Percentiles rank a stretch among this genome's conserved stretches.
Conservation (phyloP, 306 rosid genomes). For the Corylus heterophylla region DNA sequence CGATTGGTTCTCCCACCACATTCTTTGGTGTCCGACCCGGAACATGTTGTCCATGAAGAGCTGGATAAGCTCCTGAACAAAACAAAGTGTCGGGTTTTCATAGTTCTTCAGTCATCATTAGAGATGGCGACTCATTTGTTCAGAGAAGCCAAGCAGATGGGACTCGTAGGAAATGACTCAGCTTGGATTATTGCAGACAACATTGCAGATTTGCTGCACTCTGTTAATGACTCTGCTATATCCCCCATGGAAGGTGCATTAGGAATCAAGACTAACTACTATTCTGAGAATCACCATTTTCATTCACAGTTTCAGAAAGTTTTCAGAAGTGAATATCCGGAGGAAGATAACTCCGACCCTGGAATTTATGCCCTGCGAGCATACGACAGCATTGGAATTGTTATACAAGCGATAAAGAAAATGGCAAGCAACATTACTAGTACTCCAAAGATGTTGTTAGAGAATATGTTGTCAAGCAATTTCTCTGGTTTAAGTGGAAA, state of each 20-base stretch:
- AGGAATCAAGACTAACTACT: conserved; percentile 62
- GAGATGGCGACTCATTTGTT: conserved; percentile 32
- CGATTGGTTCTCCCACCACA: conserved; percentile 23
- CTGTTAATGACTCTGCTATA: conserved; percentile 40
- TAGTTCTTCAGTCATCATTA: conserved; percentile 32
- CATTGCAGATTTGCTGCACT: conserved; percentile 36
- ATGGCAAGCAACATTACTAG: conserved; percentile 9
- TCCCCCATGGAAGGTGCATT: conserved; percentile 63
- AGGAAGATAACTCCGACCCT: conserved; percentile 48
- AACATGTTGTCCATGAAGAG: conserved; percentile 10
- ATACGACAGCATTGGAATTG: conserved; percentile 50
- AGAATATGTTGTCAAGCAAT: conserved; percentile 32
- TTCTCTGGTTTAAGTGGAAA: conserved; percentile 63
- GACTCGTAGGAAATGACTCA: conserved; percentile 31
- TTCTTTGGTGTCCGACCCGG: conserved; percentile 11
- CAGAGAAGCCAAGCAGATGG: conserved; percentile 29
- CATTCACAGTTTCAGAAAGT: conserved; percentile 34
- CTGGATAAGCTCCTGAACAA: conserved; percentile 4
- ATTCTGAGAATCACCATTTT: conserved; percentile 22
- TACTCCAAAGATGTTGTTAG: not conserved
- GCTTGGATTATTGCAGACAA: conserved; percentile 39
- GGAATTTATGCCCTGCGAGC: conserved; percentile 64
- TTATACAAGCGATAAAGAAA: conserved; percentile 44
- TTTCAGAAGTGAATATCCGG: conserved; percentile 31
- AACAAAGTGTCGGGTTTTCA: conserved; percentile 30